Conservation (phyloP, 2,329 filamentous ascomycete species). For the Pseudogymnoascus sp. region DNA sequence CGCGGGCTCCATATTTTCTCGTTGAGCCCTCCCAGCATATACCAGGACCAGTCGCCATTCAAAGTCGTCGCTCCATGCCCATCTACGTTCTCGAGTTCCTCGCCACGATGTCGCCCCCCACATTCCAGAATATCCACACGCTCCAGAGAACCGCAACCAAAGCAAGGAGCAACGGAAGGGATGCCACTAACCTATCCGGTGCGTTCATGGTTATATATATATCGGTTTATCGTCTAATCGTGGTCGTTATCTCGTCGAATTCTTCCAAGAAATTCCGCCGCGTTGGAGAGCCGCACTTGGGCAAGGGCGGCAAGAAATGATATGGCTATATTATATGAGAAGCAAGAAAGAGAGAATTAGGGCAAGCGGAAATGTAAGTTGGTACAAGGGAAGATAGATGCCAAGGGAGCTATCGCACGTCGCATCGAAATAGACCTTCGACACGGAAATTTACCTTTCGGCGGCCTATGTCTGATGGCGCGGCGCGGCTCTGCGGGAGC, state of each 20-base stretch:
- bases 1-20: background rate
- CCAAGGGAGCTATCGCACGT: background rate
- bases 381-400: background rate
- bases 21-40: background rate
- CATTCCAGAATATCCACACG: slow-evolving; percentile 6
- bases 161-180: slow-evolving; percentile 9
- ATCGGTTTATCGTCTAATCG: background rate
- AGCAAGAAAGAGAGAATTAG: background rate
- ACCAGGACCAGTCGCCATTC: background rate
- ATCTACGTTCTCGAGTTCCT: background rate
- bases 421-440: slow-evolving; percentile 1
- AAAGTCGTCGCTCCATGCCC: background rate
- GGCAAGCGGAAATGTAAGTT: background rate
- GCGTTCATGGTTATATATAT: slow-evolving; percentile 39
- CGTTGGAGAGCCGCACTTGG: background rate
- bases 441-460: slow-evolving; percentile 1
- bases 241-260: background rate
- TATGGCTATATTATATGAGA: background rate
- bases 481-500: slow-evolving; percentile 8
- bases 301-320: background rate
- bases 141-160: slow-evolving; percentile 12
- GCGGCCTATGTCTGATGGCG: background rate
- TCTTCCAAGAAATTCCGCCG: background rate
- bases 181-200: slow-evolving; percentile 39
- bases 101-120: background rate